phyloP scores from a whole-genome alignment of 2,329 filamentous ascomycete species.

The Calonectria hawksworthii region DNA sequence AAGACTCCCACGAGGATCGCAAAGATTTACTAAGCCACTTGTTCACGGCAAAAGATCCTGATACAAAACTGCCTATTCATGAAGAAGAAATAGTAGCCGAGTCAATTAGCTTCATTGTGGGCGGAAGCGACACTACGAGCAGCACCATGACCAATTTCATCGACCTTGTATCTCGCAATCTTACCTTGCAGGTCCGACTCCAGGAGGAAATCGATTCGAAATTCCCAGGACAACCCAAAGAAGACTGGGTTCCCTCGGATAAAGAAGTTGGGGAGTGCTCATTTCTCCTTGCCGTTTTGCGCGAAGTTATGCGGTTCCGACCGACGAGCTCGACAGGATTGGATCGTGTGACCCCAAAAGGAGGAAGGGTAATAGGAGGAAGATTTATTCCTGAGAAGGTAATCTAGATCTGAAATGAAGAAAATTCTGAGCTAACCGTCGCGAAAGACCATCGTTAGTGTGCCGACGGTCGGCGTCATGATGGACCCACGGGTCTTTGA shows the following conservation, averaged over 20 bases:
- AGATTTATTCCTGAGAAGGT: background rate
- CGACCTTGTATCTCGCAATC: background rate
- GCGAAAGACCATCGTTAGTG: background rate
- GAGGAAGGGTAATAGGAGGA: background rate
- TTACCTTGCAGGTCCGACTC: background rate
- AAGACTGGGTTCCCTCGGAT: background rate
- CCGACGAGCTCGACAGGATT: background rate
- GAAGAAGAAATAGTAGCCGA: background rate
- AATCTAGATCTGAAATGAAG: background rate
- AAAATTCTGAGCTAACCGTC: background rate
- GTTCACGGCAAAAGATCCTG: background rate
- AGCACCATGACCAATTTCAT: slow-evolving; percentile 1
- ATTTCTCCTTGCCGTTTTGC: background rate
- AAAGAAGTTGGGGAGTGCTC: background rate
- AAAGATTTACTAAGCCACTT: background rate
- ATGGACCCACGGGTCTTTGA: background rate
- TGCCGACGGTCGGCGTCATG: background rate
- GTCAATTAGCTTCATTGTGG: background rate
- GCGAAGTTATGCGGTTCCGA: background rate
- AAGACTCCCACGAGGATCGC: background rate
- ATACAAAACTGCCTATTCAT: background rate
- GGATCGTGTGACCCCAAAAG: background rate
- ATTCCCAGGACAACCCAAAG: background rate
- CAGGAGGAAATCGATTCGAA: background rate
- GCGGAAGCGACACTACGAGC: background rate